Percentiles rank a stretch among this genome's conserved stretches.
Conservation (phyloP, 2,329 filamentous ascomycete species). For the Pseudogymnoascus sp. region DNA sequence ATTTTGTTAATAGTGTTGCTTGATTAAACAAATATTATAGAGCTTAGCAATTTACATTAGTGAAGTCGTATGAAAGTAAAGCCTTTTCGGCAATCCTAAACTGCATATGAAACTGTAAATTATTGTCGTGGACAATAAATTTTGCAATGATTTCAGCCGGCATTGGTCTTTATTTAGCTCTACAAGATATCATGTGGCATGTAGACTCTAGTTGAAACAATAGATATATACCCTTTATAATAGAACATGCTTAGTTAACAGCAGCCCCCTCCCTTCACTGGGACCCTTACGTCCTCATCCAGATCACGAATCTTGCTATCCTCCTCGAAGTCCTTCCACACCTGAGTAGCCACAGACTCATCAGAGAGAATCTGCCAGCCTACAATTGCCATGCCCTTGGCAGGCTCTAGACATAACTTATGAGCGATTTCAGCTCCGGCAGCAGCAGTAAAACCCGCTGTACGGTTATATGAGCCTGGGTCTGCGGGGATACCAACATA, state of each 20-base stretch:
- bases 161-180: background rate
- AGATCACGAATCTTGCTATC: background rate
- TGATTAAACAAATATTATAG: background rate
- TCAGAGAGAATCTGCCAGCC: slow-evolving; percentile 9
- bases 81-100: background rate
- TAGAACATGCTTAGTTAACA: background rate
- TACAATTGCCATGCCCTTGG: slow-evolving; percentile 9
- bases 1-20: background rate
- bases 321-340: slow-evolving; percentile 8
- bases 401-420: background rate
- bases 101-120: background rate
- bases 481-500: slow-evolving; percentile 10
- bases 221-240: background rate
- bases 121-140: background rate
- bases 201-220: background rate
- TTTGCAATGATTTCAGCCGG: background rate
- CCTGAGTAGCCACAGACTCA: slow-evolving; percentile 8
- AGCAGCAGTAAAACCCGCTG: slow-evolving; percentile 3
- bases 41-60: background rate
- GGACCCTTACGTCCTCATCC: background rate
- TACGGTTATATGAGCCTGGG: slow-evolving; percentile 8
- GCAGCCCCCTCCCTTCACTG: background rate
- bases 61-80: background rate
- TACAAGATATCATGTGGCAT: background rate
- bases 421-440: slow-evolving; percentile 8